phyloP scores from a whole-genome alignment of 495 filamentous ascomycete species.

The Lasiosphaeria hispida region DNA sequence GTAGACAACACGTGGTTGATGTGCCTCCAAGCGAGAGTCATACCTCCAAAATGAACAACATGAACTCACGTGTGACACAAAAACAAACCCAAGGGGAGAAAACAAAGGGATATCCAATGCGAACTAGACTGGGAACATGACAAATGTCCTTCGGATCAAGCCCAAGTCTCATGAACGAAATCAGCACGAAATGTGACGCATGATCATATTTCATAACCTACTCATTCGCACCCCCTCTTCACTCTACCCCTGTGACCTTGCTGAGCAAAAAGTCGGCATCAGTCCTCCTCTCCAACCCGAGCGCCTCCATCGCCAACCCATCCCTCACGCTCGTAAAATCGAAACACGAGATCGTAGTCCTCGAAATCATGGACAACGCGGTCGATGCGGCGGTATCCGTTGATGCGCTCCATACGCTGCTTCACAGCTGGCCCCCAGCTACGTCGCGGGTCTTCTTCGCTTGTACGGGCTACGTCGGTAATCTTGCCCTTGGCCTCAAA shows the following conservation, averaged over 20 bases:
- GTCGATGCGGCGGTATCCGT: slow-evolving; percentile 87
- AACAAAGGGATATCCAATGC: too few relatives aligned
- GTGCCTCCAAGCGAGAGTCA: too few relatives aligned
- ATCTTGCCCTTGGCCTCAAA: slow-evolving; percentile 79
- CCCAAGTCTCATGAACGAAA: too few relatives aligned
- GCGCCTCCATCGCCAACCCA: slow-evolving; percentile 76
- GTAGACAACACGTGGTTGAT: too few relatives aligned
- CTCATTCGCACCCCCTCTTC: too few relatives aligned
- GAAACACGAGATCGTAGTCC: slow-evolving; percentile 95
- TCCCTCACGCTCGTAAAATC: slow-evolving; percentile 90
- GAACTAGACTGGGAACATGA: too few relatives aligned
- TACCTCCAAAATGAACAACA: too few relatives aligned
- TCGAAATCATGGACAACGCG: slow-evolving; percentile 97
- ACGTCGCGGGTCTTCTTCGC: slow-evolving; percentile 45
- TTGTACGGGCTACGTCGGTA: slow-evolving; percentile 30
- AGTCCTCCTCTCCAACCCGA: slow-evolving; percentile 59
- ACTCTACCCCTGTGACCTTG: too few relatives aligned
- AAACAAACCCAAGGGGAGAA: too few relatives aligned
- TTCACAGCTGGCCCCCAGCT: slow-evolving; percentile 42
- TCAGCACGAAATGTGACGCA: not conserved
- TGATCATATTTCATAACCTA: not conserved
- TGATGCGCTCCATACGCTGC: slow-evolving; percentile 74
- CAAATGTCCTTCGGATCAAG: too few relatives aligned
- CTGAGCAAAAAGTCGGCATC: not conserved
- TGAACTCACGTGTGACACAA: too few relatives aligned